Evolutionary conservation across 2,329 filamentous ascomycete genomes (phyloP), one percentile per base, ranked within the genome.

Genomic region (Claviceps humidiphila): DNA sequence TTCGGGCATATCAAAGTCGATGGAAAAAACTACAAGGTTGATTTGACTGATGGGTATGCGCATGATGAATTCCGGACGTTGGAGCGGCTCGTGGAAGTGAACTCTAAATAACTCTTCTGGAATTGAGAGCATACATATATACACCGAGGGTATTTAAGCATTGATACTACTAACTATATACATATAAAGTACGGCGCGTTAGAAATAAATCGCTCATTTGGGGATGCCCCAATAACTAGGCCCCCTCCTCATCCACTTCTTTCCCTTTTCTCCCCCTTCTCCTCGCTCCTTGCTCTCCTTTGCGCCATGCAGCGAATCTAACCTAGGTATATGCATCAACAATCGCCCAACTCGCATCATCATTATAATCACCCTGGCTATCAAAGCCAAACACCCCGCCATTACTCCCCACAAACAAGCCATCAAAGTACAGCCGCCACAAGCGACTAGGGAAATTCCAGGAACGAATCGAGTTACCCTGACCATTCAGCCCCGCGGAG

Each of bases 401-500:
- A 22, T 50, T 47, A 20, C 43, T 50, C 22, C 41, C 51, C 26
- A 24, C 17, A 42, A 42, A 50, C 16, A 46, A 2, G 2, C 6
- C 17, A 5, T 40, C 14, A 17, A 61, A 58, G 55, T 71, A 81
- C 59, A 82, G 78, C 22, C 81, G 72, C 59, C 81, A 66, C 53
- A 69, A 82, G 45, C 79, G 71, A 0, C 78, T 81, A 0, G 81
- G 80, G 58, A 80, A 81, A 44, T 68, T 72, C 80, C 80, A 84
- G 1, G 78, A 69, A 4, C 76, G 70, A 37, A 84, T 68, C 0
- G 78, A 73, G 55, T 55, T 74, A 6, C 75, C 78, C 44, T 70
- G 60, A 4, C 76, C 75, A 56, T 63, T 76, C 22, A 84, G 64
- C 0, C 73, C 74, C 1, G 70, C 53, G 61, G 75, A 70, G 0